Evolutionary conservation across 495 filamentous ascomycete genomes (phyloP), one percentile per base, ranked within the genome.

Genomic region (Neurospora discreta): DNA sequence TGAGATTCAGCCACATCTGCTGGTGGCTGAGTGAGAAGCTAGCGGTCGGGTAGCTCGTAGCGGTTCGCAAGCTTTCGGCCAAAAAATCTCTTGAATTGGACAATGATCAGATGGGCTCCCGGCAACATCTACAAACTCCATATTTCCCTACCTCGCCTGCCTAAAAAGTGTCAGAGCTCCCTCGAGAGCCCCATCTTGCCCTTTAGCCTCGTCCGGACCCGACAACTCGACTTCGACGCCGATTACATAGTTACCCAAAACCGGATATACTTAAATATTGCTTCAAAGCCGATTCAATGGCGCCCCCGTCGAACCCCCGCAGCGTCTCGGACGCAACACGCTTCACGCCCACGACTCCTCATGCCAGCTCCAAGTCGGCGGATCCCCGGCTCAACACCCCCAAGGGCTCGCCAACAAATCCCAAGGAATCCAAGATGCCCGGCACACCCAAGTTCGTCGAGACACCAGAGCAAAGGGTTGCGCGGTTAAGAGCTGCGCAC

Each of bases 321-420:
- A 94, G 92, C 82, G 90, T 93, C 79, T 89, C 89, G 74, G 95
- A 98, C 83, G 93, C 95, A 72, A 99, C 95, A 79, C 90, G 95
- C 73, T 99, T 99, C 87, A 98, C 95, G 69, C 88, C 94, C 39
- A 97, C 93, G 46, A 92, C 90, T 69, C 94, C 94, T 18, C 94
- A 97, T 85, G 94, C 93, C 74, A 87, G 86, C 81, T 90, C 91
- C 75, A 92, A 92, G 77, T 79, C 88, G 68, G 80, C 80, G 69
- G 77, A 69, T n/a, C 74, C 78, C 16, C 65, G 74, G 90, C 92
- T 71, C 90, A 92, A 83, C 88, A 89, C 77, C 84, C 86, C 81
- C 85, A 87, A 73, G 85, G 88, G 74, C 80, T 86, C 73, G 80
- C 77, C 71, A 74, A 77, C 69, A 73, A 38, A 13, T n/a, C 11